A percentile compares a stretch with the other conserved stretches of the same genome.
phyloP scores from a whole-genome alignment of 257 asterid genomes.

The Handroanthus guayacan region DNA sequence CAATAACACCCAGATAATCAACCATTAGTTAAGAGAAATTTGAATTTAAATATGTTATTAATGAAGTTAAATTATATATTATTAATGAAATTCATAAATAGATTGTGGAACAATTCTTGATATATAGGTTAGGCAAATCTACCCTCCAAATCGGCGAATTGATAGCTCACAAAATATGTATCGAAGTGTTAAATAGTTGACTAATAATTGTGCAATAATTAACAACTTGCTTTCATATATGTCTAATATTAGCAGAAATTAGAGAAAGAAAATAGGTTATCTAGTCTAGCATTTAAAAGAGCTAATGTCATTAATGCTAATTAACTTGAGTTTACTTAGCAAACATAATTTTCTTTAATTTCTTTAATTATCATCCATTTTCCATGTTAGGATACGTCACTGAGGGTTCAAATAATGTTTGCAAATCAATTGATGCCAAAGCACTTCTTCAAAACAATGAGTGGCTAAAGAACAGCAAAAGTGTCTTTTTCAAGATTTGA shows the following conservation, averaged over 20 bases:
- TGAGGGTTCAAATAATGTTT: conserved; percentile 23
- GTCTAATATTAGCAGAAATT: conserved; percentile 24
- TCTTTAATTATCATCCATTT: background rate
- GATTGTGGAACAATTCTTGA: no score
- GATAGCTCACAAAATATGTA: conserved; percentile 25
- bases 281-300: background rate
- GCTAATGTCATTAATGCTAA: conserved; percentile 26
- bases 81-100: no score
- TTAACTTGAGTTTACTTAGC: background rate
- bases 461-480: background rate
- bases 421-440: conserved; percentile 22
- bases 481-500: conserved; percentile 39
- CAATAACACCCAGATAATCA: no score
- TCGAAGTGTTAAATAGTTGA: conserved; percentile 24
- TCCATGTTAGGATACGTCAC: background rate
- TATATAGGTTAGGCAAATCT: conserved; percentile 44
- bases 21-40: no score
- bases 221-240: conserved; percentile 20
- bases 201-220: conserved; percentile 44
- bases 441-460: conserved; percentile 9
- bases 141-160: background rate
- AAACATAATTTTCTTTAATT: background rate
- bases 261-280: conserved; percentile 27
- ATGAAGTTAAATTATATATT: no score
- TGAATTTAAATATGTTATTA: no score